These are phyloP conservation scores for Rhinocladiella similis DNA, from an alignment of 2,329 filamentous ascomycete species.

Conservation along the genomic window DNA sequence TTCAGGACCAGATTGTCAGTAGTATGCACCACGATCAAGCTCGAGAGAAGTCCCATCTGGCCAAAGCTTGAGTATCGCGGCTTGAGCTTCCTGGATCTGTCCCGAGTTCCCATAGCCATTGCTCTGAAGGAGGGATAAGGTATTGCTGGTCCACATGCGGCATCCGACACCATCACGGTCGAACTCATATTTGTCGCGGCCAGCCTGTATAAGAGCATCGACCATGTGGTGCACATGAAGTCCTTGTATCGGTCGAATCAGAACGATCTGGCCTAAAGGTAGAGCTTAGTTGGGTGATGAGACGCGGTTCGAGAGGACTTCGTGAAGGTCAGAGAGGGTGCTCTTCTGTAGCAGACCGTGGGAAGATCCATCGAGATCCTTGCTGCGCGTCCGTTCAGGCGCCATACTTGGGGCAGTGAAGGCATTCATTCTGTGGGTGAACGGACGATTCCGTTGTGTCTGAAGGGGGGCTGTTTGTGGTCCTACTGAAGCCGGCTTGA, in stretches of 20 bases:
- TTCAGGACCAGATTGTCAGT: too few relatives aligned
- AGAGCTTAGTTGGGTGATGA: slow-evolving; percentile 2
- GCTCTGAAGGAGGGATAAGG: background rate
- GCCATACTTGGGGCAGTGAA: slow-evolving; percentile 7
- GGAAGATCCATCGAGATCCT: slow-evolving; percentile 8
- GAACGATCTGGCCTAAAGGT: background rate
- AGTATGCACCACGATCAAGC: too few relatives aligned
- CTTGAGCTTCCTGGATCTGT: too few relatives aligned
- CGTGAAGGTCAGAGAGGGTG: slow-evolving; percentile 7
- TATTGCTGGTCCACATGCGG: background rate
- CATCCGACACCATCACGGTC: background rate
- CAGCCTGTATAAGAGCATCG: background rate
- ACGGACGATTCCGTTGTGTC: slow-evolving; percentile 6
- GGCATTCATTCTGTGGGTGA: slow-evolving; percentile 1
- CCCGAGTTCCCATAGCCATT: too few relatives aligned
- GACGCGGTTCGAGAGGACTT: slow-evolving; percentile 7
- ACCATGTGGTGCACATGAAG: background rate
- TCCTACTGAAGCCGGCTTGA: too few relatives aligned
- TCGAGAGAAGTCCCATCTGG: too few relatives aligned
- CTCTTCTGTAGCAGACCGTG: slow-evolving; percentile 3
- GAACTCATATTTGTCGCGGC: background rate
- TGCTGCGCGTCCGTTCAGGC: slow-evolving; percentile 2
- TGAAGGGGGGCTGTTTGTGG: background rate
- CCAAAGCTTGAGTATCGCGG: too few relatives aligned
- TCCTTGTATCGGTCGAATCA: background rate